Conservation (phyloP, 306 rosid genomes). For the Cucumis sativus region Cucumber_9930_V3 NC_026660.2:27532001-27532500, state of each 20-base stretch:
- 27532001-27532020: too few relatives aligned
- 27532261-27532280: neutral
- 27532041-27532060: neutral
- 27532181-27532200: too few relatives aligned
- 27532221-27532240: too few relatives aligned
- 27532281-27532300: neutral
- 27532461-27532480: too few relatives aligned
- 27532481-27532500: too few relatives aligned
- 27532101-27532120: neutral
- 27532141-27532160: neutral
- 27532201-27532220: too few relatives aligned
- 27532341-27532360: neutral
- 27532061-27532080: neutral
- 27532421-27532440: too few relatives aligned
- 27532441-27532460: too few relatives aligned
- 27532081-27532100: neutral
- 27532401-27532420: too few relatives aligned
- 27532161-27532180: too few relatives aligned
- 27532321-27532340: neutral
- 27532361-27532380: too few relatives aligned
- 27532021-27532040: neutral
- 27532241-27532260: neutral
- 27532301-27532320: neutral
- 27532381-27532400: too few relatives aligned
- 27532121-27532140: neutral